Base-by-base conservation (phyloP, 2,329 filamentous ascomycete genomes). In the Curvularia verruculosa region DNA sequence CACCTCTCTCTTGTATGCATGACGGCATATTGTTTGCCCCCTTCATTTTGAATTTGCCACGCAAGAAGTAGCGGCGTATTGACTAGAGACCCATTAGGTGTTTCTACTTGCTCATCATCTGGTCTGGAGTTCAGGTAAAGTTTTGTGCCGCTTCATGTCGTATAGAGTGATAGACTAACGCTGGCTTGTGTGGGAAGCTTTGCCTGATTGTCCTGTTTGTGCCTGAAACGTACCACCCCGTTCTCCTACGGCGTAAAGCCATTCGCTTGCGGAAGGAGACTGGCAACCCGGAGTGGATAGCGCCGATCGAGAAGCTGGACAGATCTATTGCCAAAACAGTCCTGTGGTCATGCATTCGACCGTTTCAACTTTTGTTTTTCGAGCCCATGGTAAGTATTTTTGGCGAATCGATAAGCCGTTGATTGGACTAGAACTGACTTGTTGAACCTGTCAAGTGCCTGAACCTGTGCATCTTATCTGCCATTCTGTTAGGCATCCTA, bases 401-500 rank as follows among this genome's bases (percentile, higher is more conserved):
- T 46, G 29, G 36, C 23, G 34, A 31, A 19, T 46, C 10, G 39
- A 23, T 43, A n/a, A 44, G 39, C 24, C 28, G 36, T 36, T 63
- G 45, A 66, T 68, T 69, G 66, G 68, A 61, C 60, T 36, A 60
- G 15, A n/a, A 63, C 67, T 73, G 61, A 74, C 56, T 59, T 45
- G 43, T 49, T 61, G 60, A 24, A 56, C 18, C 5, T 18, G 26
- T 56, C n/a, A n/a, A 78, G 75, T 90, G 88, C 58, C 80, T 95
- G 55, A 87, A 87, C 64, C 85, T 97, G 24, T 95, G 92, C 75
- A 78, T 95, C 21, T 90, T 93, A 66, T 91, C 90, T 0, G 91
- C 92, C 37, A 85, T 97, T 52, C 80, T 96, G n/a, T 82, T 96
- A 7, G 93, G 92, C 5, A 89, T 96, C 43, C 79, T 96, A 2